Evolutionary conservation across 352 stramenopile genomes (phyloP), one percentile per base, ranked within the genome.

Genomic region (Phytophthora europaea): DNA sequence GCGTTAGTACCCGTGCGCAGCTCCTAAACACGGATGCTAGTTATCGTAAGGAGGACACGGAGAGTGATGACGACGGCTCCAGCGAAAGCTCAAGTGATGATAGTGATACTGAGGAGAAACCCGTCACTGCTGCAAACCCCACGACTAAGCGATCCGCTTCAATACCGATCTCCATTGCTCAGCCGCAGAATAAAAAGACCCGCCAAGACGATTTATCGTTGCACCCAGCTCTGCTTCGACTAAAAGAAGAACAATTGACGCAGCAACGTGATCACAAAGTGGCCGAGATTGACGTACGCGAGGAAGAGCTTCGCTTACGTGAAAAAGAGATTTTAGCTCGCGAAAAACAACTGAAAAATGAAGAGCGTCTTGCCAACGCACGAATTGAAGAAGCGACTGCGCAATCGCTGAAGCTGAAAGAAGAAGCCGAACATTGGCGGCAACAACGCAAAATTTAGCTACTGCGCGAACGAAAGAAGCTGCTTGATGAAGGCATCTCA

Each of bases 401-500:
- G 1, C 47, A 67, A 52, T 20, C 70, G 12, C 15, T 38, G 1
- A 73, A 73, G 22, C 23, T 73, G 12, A 40, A 28, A n/a, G 38
- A 68, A 51, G 70, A 77, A 62, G 58, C 52, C 4, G 67, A 66
- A 13, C 43, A 67, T 8, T 75, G 54, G 54, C n/a, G 26, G 3
- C 59, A 58, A 28, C 56, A 77, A 20, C 50, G 33, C 0, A 45
- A 64, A 12, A 45, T 77, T 13, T 22, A 13, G 0, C 58, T 77
- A 18, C 45, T 73, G 10, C 70, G 58, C 5, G 70, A 73, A 23
- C 40, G 69, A 23, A 52, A 69, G n/a, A 51, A 69, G 9, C 34
- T 73, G 5, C 47, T 56, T 2, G 40, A 77, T 26, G 63, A 77
- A 63, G 64, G 70, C 20, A 45, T 77, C 7, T 68, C 70, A 20